Evolutionary conservation across 2,329 filamentous ascomycete genomes (phyloP), one percentile per base, ranked within the genome.

Genomic region (Macrophomina tecta): DNA sequence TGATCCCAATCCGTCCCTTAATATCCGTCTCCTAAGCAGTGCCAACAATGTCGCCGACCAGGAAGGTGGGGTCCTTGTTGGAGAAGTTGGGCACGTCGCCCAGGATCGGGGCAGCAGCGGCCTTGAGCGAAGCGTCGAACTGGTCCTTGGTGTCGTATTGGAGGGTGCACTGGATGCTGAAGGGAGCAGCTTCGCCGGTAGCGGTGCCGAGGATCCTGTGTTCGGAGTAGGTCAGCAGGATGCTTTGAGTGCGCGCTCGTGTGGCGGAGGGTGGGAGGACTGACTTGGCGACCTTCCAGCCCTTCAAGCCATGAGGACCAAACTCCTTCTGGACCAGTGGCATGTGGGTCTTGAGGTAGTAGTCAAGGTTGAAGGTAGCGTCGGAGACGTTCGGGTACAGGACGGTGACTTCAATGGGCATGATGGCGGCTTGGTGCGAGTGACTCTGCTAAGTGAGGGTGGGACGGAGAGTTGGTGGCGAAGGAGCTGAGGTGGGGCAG

Each of bases 291-390:
- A 67, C 66, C 23, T 48, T 55, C 32, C 46, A 77, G 66, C 69
- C 69, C 66, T 73, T 77, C 52, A 79, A 68, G 53, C 77, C 77
- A 66, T 69, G 69, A 3, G 67, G 68, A 51, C 51, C 68, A 74
- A 77, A 78, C 36, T 73, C 69, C 64, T 75, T 67, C 58, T 71
- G 65, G 8, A 77, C 78, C 53, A 80, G 68, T 1, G 77, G 77
- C 77, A 79, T 79, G 73, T 80, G 77, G 14, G 73, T 75, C 53
- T 68, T 68, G 66, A 77, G 72, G 74, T 80, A 79, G 69, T 80
- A 79, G 68, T 77, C 74, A 71, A 79, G 76, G 70, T 79, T 71
- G 74, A 79, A 79, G 32, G 73, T 75, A 65, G 72, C 70, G 48
- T 76, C 76, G 62, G 53, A 48, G 52, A 60, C 66, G 28, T 42